These are phyloP conservation scores for Boletus sp. DNA, from an alignment of 1,284 basidiomycete genomes.

Conservation along the genomic window DNA sequence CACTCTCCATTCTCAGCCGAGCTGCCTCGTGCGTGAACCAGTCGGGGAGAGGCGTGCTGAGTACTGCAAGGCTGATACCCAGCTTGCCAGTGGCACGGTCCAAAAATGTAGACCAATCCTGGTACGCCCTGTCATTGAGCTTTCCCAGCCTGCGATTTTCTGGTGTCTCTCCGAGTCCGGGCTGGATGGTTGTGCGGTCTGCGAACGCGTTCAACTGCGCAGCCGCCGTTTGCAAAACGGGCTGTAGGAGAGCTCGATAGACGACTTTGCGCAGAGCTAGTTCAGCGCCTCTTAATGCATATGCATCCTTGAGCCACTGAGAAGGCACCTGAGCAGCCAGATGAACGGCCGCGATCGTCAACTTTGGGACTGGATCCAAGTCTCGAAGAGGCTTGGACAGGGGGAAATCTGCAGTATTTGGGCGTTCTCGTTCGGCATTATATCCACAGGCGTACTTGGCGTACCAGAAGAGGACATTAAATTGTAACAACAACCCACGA, in stretches of 20 bases:
- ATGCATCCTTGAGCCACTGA: slow-evolving; percentile 37
- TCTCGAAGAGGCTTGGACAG: slow-evolving; percentile 32
- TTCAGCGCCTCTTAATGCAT: slow-evolving; percentile 26
- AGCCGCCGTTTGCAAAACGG: slow-evolving; percentile 18
- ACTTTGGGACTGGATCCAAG: slow-evolving; percentile 19
- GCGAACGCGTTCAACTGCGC: not conserved
- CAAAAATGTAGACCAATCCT: slow-evolving; percentile 45
- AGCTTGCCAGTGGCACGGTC: slow-evolving; percentile 36
- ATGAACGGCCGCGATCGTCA: slow-evolving; percentile 45
- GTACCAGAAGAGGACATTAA: slow-evolving; percentile 42
- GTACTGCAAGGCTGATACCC: slow-evolving; percentile 30
- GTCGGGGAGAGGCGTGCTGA: slow-evolving; percentile 23
- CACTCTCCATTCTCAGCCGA: slow-evolving; percentile 32
- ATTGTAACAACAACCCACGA: slow-evolving; percentile 55
- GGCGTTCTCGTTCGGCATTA: slow-evolving; percentile 7
- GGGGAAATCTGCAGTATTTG: slow-evolving; percentile 38
- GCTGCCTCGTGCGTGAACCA: slow-evolving; percentile 26
- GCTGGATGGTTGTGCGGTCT: slow-evolving; percentile 13
- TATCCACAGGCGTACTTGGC: slow-evolving; percentile 9
- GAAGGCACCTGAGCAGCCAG: slow-evolving; percentile 50
- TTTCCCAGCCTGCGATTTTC: slow-evolving; percentile 45
- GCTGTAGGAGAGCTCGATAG: slow-evolving; percentile 55
- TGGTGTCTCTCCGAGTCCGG: slow-evolving; percentile 34
- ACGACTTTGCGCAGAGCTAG: slow-evolving; percentile 59
- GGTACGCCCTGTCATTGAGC: slow-evolving; percentile 43